phyloP scores from a whole-genome alignment of 176 grass and related monocot genomes.

The Pharus latifolius region DNA sequence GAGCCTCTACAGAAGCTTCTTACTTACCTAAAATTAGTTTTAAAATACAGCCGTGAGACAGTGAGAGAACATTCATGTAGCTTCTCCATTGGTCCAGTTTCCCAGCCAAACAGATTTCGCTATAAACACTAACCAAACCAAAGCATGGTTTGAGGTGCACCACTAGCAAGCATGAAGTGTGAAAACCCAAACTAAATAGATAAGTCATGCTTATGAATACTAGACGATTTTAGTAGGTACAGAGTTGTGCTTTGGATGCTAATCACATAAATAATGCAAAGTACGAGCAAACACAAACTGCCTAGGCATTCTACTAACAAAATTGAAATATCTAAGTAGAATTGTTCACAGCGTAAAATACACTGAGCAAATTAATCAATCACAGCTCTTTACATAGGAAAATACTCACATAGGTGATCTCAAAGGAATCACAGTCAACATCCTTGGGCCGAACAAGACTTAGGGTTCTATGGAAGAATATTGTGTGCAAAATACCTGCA shows the following conservation, averaged over 20 bases:
- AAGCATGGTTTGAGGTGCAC: not conserved
- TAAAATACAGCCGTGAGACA: not conserved
- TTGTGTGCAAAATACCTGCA: slow-evolving; percentile 83
- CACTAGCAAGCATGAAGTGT: not conserved
- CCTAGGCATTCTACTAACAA: not conserved
- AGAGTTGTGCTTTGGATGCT: not conserved
- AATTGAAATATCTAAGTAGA: not conserved
- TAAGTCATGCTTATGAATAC: not conserved
- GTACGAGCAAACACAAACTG: not conserved
- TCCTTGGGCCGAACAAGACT: slow-evolving; percentile 89
- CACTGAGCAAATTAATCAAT: not conserved
- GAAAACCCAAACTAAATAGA: not conserved
- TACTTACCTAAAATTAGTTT: not conserved
- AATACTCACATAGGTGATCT: slow-evolving; percentile 64
- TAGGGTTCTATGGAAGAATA: slow-evolving; percentile 88
- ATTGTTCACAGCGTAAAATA: not conserved
- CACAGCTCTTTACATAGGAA: not conserved
- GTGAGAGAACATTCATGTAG: not conserved
- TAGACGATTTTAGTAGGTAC: not conserved
- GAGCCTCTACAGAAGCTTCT: not conserved
- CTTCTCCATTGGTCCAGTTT: not conserved
- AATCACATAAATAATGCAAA: not conserved
- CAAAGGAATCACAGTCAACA: slow-evolving; percentile 70
- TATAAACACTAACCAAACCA: not conserved
- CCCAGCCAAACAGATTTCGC: not conserved